Conservation (phyloP, 1,139 yeast species). For the Lodderomyces pseudojiufengensis region DNA sequence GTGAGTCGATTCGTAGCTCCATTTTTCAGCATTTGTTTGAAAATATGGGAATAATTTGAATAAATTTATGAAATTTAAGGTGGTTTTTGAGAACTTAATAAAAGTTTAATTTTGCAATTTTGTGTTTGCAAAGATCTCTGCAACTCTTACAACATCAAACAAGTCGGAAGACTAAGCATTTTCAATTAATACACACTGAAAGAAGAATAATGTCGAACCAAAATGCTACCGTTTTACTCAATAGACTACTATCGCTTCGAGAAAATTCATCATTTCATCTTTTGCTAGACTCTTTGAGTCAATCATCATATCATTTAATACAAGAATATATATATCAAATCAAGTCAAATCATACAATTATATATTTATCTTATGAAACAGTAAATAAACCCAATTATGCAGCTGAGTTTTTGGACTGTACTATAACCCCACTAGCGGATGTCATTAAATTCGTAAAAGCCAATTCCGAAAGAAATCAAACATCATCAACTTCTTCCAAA, state of each 20-base stretch:
- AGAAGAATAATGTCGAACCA: conserved; percentile 47
- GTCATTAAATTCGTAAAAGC: conserved; percentile 3
- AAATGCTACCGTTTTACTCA: conserved; percentile 55
- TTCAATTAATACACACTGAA: no score
- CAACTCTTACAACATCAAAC: background rate
- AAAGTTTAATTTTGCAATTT: background rate
- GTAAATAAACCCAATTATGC: conserved; percentile 48
- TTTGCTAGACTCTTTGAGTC: conserved; percentile 64
- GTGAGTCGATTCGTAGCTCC: conserved; percentile 18
- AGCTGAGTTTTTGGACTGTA: conserved; percentile 47
- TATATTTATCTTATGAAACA: conserved; percentile 66
- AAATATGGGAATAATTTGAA: no score
- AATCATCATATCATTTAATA: conserved; percentile 56
- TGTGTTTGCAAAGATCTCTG: background rate
- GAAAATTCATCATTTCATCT: conserved; percentile 74
- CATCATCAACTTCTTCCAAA: conserved; percentile 16
- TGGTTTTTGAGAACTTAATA: background rate
- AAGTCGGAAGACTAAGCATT: no score
- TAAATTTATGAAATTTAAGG: no score
- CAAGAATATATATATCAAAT: conserved; percentile 51
- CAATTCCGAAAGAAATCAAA: background rate
- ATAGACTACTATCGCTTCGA: conserved; percentile 60
- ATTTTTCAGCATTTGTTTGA: conserved; percentile 8
- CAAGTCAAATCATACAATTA: conserved; percentile 18
- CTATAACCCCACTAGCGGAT: conserved; percentile 7